phyloP scores from a whole-genome alignment of 2,329 filamentous ascomycete genomes.

The Myriosclerotinia duriaeana region DNA sequence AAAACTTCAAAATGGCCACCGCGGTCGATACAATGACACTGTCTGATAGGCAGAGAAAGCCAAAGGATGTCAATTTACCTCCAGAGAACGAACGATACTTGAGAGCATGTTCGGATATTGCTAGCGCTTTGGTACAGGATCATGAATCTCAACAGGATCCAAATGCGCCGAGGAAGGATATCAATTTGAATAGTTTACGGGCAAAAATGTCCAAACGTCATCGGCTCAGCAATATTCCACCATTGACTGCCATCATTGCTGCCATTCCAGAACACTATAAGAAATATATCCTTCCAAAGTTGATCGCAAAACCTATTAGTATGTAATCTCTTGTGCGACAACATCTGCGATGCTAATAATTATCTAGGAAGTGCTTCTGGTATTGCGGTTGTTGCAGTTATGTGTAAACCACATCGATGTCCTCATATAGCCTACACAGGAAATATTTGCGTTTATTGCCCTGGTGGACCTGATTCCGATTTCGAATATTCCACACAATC shows the following conservation, averaged over 20 bases:
- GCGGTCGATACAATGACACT: constrained; percentile 59
- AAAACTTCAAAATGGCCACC: constrained; percentile 53
- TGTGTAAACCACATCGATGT: constrained; percentile 98
- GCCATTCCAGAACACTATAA: constrained; percentile 99
- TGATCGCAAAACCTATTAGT: constrained; percentile 96
- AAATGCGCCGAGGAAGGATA: constrained; percentile 72
- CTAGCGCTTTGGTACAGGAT: constrained; percentile 89
- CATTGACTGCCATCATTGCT: constrained; percentile 93
- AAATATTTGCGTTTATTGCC: constrained; percentile 98
- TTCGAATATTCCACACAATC: constrained; percentile 99
- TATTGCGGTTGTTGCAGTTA: constrained; percentile 96
- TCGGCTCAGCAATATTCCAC: constrained; percentile 80
- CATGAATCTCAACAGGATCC: constrained; percentile 78
- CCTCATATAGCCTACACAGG: constrained; percentile 98
- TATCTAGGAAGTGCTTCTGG: constrained; percentile 82
- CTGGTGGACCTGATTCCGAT: constrained; percentile 94
- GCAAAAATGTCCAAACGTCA: constrained; percentile 92
- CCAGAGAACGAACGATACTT: constrained; percentile 95
- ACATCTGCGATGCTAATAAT: constrained; percentile 24
- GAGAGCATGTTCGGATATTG: constrained; percentile 92
- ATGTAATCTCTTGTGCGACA: constrained; percentile 41
- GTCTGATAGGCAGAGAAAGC: constrained; percentile 51
- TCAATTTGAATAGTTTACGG: constrained; percentile 88
- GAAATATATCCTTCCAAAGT: constrained; percentile 94
- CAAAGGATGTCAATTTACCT: constrained; percentile 72